phyloP scores from a whole-genome alignment of 345 rosid species.

The Populus simonii region DNA sequence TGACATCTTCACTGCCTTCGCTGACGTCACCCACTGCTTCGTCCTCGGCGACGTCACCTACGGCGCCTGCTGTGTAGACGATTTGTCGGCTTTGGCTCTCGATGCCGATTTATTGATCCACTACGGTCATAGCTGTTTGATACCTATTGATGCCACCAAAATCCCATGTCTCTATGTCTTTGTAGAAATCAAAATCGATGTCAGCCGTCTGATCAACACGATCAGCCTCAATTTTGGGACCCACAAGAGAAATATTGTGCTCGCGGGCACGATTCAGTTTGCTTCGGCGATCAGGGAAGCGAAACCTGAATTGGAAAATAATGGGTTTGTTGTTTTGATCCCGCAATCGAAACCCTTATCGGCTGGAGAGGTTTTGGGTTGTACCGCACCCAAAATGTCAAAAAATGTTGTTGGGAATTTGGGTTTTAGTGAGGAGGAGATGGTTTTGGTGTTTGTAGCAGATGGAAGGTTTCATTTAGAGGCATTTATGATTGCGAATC shows the following conservation, averaged over 20 bases:
- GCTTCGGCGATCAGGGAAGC: conserved; percentile 78
- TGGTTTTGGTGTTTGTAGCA: conserved; percentile 67
- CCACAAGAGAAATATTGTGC: conserved; percentile 33
- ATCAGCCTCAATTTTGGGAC: conserved; percentile 43
- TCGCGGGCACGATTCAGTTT: conserved; percentile 92
- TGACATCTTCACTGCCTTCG: conserved; percentile 72
- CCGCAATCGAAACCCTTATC: conserved; percentile 91
- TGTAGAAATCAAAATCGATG: conserved; percentile 78
- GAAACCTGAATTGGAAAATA: conserved; percentile 67
- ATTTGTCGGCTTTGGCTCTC: conserved; percentile 68
- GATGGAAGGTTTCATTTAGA: conserved; percentile 93
- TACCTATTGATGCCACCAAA: conserved; percentile 70
- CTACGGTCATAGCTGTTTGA: conserved; percentile 90
- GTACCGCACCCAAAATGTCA: conserved; percentile 69
- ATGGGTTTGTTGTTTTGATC: conserved; percentile 61
- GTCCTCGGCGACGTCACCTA: conserved; percentile 87
- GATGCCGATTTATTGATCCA: conserved; percentile 81
- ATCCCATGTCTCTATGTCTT: conserved; percentile 90
- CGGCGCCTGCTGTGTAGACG: conserved; percentile 94
- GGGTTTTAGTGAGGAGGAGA: conserved; percentile 18
- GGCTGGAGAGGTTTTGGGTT: conserved; percentile 77
- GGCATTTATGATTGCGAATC: conserved; percentile 93
- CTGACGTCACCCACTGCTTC: conserved; percentile 66
- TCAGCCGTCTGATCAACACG: conserved; percentile 47
- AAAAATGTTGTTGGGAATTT: background rate